These are phyloP conservation scores for Fusarium sp. DNA, from an alignment of 2,329 filamentous ascomycete genomes.

Conservation along the genomic window DNA sequence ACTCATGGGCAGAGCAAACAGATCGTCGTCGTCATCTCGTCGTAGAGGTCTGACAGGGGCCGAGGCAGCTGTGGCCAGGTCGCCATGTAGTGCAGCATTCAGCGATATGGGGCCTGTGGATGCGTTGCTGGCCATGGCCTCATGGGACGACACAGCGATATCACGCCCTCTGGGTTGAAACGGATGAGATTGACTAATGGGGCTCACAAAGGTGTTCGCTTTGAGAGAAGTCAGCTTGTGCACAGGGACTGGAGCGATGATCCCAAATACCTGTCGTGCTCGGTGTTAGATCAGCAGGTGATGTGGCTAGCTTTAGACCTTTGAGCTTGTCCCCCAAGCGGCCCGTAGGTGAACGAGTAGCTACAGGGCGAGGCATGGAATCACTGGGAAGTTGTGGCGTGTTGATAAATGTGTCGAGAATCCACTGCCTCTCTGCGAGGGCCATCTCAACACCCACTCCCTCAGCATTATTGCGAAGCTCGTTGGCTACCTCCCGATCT, in stretches of 20 bases:
- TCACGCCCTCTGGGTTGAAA: constrained; percentile 46
- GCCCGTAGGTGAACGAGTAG: constrained; percentile 72
- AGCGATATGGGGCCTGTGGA: constrained; percentile 45
- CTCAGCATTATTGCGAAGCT: constrained; percentile 79
- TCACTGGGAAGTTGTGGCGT: constrained; percentile 37
- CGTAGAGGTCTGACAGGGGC: constrained; percentile 27
- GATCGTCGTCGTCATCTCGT: constrained; percentile 70
- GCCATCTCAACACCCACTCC: constrained; percentile 88
- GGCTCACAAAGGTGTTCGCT: constrained; percentile 50
- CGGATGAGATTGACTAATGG: constrained; percentile 47
- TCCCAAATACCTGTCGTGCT: constrained; percentile 57
- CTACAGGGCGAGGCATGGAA: constrained; percentile 52
- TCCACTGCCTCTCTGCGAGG: constrained; percentile 84
- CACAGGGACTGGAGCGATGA: constrained; percentile 10
- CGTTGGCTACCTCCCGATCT: constrained; percentile 77
- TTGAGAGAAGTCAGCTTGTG: constrained; percentile 19
- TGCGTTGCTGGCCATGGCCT: constrained; percentile 42
- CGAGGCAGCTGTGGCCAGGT: constrained; percentile 26
- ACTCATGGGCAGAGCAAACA: constrained; percentile 89
- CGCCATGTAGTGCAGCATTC: constrained; percentile 44
- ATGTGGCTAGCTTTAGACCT: constrained; percentile 81
- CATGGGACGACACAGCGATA: constrained; percentile 50
- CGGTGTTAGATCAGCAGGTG: constrained; percentile 68
- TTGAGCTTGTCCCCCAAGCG: constrained; percentile 81
- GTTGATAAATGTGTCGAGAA: constrained; percentile 75